Base-by-base conservation (phyloP, 2,329 filamentous ascomycete genomes). In the Aspergillus carbonarius region DNA sequence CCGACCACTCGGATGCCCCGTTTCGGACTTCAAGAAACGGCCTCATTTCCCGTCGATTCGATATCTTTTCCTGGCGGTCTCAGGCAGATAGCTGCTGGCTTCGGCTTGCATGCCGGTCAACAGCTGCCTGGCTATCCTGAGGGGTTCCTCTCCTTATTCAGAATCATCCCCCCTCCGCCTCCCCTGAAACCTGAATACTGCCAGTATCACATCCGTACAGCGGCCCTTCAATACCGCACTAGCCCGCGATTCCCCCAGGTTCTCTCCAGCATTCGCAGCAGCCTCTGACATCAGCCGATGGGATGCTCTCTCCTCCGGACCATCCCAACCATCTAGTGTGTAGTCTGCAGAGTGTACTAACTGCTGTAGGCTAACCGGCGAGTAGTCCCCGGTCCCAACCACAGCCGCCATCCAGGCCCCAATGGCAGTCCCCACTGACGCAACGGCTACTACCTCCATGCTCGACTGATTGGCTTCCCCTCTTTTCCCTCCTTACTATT, bases 261-360 rank as follows among this genome's bases (percentile, higher is more conserved):
- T 42, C 20, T 13, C 18, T 32, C 30, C 30, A 32, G 9, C 39
- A 42, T 15, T 6, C 23, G 10, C 18, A 7, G 18, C 7, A 32
- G 30, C 30, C 27, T 15, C 42, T 55, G 55, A 46, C 53, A 40
- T 54, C 46, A 63, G 46, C 54, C 50, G 52, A 57, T 54, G 23
- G 44, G n/a, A 50, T 54, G 54, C 48, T 60, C 47, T 50, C 18
- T 48, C 17, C 48, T 30, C 54, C 55, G 8, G 10, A 10, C 32
- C 37, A 10, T 40, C 37, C 37, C 3, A 40, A 40, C 37, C 12
- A 10, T 6, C 18, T 20, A 23, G 18, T 20, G 9, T 13, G 17
- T 20, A 42, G 9, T 17, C n/a, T n/a, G n/a, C n/a, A n/a, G n/a
- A 5, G 39, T 2, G 12, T 7, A 42, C 39, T 32, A 32, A 32